phyloP scores from a whole-genome alignment of 73 alveolate species.

The Tetrahymena thermophila region DNA sequence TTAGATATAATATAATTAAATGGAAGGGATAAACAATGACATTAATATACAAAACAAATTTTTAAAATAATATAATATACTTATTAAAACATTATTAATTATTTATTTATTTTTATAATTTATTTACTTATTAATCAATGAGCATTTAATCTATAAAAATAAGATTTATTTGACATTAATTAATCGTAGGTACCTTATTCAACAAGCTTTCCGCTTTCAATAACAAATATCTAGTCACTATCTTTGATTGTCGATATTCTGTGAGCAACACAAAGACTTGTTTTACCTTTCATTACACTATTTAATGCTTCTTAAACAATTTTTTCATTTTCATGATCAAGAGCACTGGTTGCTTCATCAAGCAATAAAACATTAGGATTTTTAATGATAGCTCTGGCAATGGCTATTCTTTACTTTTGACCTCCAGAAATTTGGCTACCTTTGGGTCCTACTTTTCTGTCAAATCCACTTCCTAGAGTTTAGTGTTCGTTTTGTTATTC shows the following conservation, averaged over 20 bases:
- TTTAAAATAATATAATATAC: too few species aligned
- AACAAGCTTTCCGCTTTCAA: constrained; percentile 20
- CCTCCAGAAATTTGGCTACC: constrained; percentile 52
- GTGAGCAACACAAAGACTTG: constrained; percentile 72
- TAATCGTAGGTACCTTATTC: constrained; percentile 25
- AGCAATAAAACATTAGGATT: constrained; percentile 39
- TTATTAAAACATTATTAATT: background rate
- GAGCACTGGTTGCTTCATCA: constrained; percentile 60
- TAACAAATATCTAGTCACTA: constrained; percentile 13
- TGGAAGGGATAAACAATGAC: too few species aligned
- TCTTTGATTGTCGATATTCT: constrained; percentile 65
- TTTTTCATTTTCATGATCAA: constrained; percentile 20
- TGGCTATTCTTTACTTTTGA: constrained; percentile 51
- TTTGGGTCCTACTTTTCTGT: constrained; percentile 38
- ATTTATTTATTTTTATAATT: background rate
- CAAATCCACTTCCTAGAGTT: constrained; percentile 1
- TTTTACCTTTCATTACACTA: constrained; percentile 25
- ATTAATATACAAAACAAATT: too few species aligned
- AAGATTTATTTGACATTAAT: constrained; percentile 4
- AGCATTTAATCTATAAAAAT: constrained; percentile 10
- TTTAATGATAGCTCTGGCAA: constrained; percentile 47
- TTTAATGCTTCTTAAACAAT: constrained; percentile 34
- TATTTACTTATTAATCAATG: background rate
- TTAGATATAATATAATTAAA: too few species aligned
- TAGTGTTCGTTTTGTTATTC: background rate